Evolutionary conservation across 441 rosid genomes (phyloP).

Genomic region (Populus hybrid): DNA sequence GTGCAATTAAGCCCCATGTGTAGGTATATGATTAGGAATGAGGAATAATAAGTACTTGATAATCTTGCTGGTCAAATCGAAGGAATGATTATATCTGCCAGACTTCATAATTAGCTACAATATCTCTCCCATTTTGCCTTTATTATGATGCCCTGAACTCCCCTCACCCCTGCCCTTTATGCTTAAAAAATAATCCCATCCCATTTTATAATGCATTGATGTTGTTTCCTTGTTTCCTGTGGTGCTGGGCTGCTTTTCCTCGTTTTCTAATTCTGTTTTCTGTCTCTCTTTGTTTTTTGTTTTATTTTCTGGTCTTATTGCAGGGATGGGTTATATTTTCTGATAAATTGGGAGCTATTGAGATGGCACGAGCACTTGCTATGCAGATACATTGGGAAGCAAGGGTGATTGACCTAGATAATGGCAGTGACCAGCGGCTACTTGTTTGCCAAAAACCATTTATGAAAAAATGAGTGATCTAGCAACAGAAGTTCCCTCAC

Average conservation of each 20-base stretch:
- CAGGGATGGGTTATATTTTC: conserved; percentile 93
- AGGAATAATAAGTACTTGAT: neutral
- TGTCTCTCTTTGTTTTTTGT: neutral
- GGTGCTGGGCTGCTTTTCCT: neutral
- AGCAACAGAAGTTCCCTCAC: conserved; percentile 19
- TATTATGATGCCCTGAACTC: neutral
- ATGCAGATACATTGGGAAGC: conserved; percentile 94
- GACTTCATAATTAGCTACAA: neutral
- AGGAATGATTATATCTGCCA: neutral
- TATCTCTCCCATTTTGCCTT: neutral
- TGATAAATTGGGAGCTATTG: conserved; percentile 74
- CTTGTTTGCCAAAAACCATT: conserved; percentile 97
- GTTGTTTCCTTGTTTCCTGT: neutral
- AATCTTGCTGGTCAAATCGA: neutral
- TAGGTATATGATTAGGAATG: neutral
- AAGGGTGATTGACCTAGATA: conserved; percentile 88
- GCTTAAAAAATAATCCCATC: neutral
- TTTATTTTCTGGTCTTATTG: conserved; percentile 10
- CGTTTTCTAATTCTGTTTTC: neutral
- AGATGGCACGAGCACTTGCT: conserved; percentile 74
- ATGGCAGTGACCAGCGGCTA: conserved; percentile 90
- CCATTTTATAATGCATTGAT: neutral
- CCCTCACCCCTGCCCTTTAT: neutral
- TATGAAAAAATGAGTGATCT: conserved; percentile 57
- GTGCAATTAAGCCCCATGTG: neutral